A percentile compares a stretch with the other conserved stretches of the same genome.
Conservation (phyloP, 192 early-diverging fungal species). For the Glomus cerebriforme region DNA sequence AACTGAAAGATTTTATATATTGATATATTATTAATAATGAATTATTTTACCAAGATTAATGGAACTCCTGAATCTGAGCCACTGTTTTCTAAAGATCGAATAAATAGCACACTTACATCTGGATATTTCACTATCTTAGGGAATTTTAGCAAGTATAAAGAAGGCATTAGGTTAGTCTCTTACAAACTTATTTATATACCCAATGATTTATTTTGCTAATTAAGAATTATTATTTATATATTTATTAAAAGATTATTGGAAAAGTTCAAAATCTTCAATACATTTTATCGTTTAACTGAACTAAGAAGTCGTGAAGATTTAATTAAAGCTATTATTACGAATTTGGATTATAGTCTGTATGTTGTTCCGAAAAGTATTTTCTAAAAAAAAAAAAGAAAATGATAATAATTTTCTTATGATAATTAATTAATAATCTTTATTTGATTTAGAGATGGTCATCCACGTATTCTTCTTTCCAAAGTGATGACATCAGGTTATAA, state of each 20-base stretch:
- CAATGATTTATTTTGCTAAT: neutral
- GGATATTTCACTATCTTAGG: slow-evolving; percentile 83
- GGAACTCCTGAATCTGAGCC: slow-evolving; percentile 52
- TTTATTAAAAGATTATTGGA: slow-evolving; percentile 53
- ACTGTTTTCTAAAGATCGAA: slow-evolving; percentile 73
- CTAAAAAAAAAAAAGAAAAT: neutral
- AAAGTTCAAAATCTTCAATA: slow-evolving; percentile 77
- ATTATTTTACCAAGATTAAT: slow-evolving; percentile 43
- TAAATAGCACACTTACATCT: slow-evolving; percentile 69
- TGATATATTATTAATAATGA: neutral
- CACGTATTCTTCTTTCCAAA: slow-evolving; percentile 77
- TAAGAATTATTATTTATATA: neutral
- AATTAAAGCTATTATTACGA: slow-evolving; percentile 68
- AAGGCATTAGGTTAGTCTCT: slow-evolving; percentile 58
- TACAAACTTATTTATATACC: neutral
- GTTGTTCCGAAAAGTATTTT: neutral
- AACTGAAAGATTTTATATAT: neutral
- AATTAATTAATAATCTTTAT: neutral
- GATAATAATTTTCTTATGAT: neutral
- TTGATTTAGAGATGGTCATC: slow-evolving; percentile 71
- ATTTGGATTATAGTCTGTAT: slow-evolving; percentile 71
- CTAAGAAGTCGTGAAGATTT: slow-evolving; percentile 78
- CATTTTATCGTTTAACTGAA: slow-evolving; percentile 79
- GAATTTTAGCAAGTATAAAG: slow-evolving; percentile 58
- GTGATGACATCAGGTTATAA: slow-evolving; percentile 86